Percentiles rank a stretch among this genome's conserved stretches.
These are phyloP conservation scores for Backusella circina DNA, from an alignment of 192 early-diverging fungal species.

Conservation along the genomic window DNA sequence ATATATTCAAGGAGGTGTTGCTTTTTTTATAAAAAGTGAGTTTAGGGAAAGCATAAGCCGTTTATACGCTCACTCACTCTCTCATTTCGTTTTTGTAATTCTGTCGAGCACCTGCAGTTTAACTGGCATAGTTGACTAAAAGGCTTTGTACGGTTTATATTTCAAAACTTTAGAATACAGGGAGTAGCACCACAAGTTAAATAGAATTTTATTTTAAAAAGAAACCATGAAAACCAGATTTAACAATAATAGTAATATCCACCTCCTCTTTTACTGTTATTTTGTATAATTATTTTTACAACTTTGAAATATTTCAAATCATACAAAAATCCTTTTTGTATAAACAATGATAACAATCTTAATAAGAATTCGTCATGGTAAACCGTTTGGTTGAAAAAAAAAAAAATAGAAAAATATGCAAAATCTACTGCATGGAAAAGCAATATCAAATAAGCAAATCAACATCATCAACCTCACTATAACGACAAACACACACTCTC, in stretches of 20 bases:
- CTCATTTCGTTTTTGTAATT: not conserved
- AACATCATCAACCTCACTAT: not conserved
- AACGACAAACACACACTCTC: not conserved
- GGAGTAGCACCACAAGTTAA: not conserved
- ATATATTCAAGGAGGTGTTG: not conserved
- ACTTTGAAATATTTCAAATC: not conserved
- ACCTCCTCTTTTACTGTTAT: not conserved
- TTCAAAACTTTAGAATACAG: not conserved
- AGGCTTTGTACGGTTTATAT: not conserved
- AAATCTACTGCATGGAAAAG: not conserved
- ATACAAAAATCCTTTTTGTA: not conserved
- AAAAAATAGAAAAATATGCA: not conserved
- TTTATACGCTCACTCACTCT: not conserved
- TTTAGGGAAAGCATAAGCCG: not conserved
- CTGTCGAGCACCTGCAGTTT: not conserved
- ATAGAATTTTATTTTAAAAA: not conserved
- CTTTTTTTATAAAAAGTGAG: not conserved
- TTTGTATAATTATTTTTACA: not conserved
- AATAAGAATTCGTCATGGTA: conserved; percentile 2
- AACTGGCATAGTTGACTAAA: not conserved
- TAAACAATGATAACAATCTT: not conserved
- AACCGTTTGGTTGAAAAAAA: not conserved
- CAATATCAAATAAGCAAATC: not conserved
- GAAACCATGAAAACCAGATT: not conserved
- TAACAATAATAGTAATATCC: not conserved